phyloP scores from a whole-genome alignment of 2,329 filamentous ascomycete genomes.

The Orbilia blumenaviensis region DNA sequence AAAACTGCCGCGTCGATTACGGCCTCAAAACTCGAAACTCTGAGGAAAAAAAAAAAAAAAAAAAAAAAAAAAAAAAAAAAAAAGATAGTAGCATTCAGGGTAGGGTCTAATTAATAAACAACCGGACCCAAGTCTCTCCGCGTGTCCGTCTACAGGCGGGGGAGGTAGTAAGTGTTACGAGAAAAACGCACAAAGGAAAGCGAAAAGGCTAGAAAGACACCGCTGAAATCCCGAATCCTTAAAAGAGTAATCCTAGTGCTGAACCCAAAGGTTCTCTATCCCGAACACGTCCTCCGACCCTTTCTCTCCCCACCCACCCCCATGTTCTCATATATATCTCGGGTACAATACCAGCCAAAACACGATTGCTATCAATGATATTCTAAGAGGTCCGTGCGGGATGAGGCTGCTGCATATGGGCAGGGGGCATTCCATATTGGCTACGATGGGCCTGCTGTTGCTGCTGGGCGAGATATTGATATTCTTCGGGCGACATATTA shows the following conservation, averaged over 20 bases:
- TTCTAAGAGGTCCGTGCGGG: constrained; percentile 75
- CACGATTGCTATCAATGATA: constrained; percentile 55
- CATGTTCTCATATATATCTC: too few relatives aligned
- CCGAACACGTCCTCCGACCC: not conserved
- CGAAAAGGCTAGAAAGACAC: constrained; percentile 16
- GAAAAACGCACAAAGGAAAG: not conserved
- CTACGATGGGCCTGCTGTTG: constrained; percentile 68
- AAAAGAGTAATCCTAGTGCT: constrained; percentile 3
- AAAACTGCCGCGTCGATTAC: constrained; percentile 30
- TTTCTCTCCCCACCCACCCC: too few relatives aligned
- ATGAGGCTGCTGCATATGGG: constrained; percentile 83
- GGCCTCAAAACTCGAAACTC: not conserved
- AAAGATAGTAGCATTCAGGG: constrained; percentile 28
- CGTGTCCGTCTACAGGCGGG: constrained; percentile 44
- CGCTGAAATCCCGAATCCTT: not conserved
- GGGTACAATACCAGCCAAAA: not conserved
- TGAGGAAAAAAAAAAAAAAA: constrained; percentile 34
- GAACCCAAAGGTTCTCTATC: not conserved
- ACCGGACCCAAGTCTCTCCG: constrained; percentile 41
- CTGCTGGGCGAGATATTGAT: constrained; percentile 74
- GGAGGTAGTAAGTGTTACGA: constrained; percentile 10
- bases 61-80: constrained; percentile 47
- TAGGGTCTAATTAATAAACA: constrained; percentile 34
- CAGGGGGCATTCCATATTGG: constrained; percentile 71
- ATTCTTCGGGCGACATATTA: constrained; percentile 71